phyloP scores from a whole-genome alignment of 768 basidiomycete genomes.

The Udeniomyces megalosporus region DNA sequence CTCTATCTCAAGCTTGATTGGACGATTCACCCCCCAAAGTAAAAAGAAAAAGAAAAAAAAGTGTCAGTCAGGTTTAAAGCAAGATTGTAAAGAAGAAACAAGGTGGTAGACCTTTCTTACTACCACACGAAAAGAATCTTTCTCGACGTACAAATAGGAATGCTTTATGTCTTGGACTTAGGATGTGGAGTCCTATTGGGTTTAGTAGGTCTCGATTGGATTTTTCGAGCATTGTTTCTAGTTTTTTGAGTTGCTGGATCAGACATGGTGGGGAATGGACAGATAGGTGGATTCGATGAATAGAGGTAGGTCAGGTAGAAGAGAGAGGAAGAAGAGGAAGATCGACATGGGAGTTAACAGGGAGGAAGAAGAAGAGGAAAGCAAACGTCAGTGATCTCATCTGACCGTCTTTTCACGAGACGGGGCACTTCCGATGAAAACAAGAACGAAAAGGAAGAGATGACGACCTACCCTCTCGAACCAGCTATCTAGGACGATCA shows the following conservation, averaged over 20 bases:
- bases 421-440: background rate
- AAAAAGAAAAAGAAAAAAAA: too few relatives aligned
- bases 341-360: too few relatives aligned
- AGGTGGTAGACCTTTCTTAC: too few relatives aligned
- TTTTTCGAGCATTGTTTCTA: slow-evolving; percentile 46
- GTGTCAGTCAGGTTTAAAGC: too few relatives aligned
- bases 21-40: too few relatives aligned
- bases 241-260: slow-evolving; percentile 55
- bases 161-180: slow-evolving; percentile 69
- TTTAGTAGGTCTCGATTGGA: slow-evolving; percentile 64
- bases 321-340: too few relatives aligned
- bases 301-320: too few relatives aligned
- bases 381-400: too few relatives aligned
- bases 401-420: background rate
- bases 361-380: background rate
- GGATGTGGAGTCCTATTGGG: slow-evolving; percentile 66
- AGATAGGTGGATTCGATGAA: background rate
- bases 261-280: background rate
- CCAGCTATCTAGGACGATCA: slow-evolving; percentile 51
- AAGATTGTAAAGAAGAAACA: too few relatives aligned
- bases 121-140: too few relatives aligned
- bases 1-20: too few relatives aligned
- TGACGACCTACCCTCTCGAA: slow-evolving; percentile 53
- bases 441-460: background rate
- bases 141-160: slow-evolving; percentile 76